These are phyloP conservation scores for Triticum timopheevii DNA, from an alignment of 176 grass and related monocot species.

Conservation along the genomic window DNA sequence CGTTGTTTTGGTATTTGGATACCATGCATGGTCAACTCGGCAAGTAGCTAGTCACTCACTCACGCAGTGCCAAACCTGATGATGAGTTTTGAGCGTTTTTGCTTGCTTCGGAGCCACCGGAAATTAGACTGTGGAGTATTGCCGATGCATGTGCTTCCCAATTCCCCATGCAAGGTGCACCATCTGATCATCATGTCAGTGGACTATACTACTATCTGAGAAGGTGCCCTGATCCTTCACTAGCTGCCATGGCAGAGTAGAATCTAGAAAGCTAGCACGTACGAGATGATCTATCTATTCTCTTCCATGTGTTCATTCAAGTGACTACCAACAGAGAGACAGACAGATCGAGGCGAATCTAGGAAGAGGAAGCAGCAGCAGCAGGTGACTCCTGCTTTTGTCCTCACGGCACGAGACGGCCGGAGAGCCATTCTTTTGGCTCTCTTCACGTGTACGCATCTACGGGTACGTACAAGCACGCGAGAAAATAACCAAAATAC, in stretches of 20 bases:
- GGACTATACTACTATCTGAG: too few species aligned
- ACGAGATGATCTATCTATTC: neutral
- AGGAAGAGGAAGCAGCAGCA: neutral
- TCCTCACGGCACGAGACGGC: neutral
- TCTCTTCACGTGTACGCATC: neutral
- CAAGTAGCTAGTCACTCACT: neutral
- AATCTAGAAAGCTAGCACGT: neutral
- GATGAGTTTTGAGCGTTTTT: too few species aligned
- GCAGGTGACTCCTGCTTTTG: constrained; percentile 33
- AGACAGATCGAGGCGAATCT: too few species aligned
- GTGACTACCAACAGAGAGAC: neutral
- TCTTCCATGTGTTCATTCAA: neutral
- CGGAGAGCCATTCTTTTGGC: constrained; percentile 17
- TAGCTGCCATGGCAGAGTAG: neutral
- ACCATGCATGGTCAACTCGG: neutral
- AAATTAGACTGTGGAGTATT: too few species aligned
- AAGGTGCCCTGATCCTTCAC: neutral
- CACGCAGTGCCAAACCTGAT: neutral
- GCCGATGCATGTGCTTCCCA: too few species aligned
- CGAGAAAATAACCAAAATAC: neutral
- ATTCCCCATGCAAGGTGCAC: too few species aligned
- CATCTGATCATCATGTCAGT: too few species aligned
- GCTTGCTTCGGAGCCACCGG: too few species aligned
- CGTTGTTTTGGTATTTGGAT: too few species aligned
- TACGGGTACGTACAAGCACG: neutral